Conservation (phyloP, 495 filamentous ascomycete species). For the Tirmania nivea region DNA sequence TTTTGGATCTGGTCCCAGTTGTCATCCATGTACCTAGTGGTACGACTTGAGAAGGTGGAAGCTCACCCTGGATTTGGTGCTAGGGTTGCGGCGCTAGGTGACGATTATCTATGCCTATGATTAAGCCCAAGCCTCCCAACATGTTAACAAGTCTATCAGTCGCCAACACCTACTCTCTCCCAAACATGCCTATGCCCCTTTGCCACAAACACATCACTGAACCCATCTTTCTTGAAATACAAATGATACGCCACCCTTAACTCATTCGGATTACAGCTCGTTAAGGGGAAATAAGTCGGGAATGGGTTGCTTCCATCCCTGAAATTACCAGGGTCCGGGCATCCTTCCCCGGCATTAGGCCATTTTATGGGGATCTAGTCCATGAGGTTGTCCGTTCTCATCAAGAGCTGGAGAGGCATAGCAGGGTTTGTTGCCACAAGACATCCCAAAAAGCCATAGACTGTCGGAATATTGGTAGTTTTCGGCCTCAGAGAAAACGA, state of each 20-base stretch:
- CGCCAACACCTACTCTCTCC: too few species aligned
- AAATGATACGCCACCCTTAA: slow-evolving; percentile 6
- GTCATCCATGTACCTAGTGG: slow-evolving; percentile 13
- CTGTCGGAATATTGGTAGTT: too few species aligned
- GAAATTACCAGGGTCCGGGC: too few species aligned
- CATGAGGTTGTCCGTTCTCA: too few species aligned
- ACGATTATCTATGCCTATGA: slow-evolving; percentile 5
- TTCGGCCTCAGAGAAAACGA: too few species aligned
- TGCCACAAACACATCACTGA: slow-evolving; percentile 4
- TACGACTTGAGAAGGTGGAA: slow-evolving; percentile 10
- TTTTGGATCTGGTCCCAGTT: slow-evolving; percentile 7
- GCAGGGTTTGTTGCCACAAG: too few species aligned
- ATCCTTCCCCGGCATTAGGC: too few species aligned
- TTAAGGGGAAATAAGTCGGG: not conserved
- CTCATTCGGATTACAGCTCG: not conserved
- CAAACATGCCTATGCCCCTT: slow-evolving; percentile 14
- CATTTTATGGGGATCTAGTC: too few species aligned
- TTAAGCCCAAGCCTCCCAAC: slow-evolving; percentile 4
- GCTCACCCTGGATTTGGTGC: slow-evolving; percentile 5
- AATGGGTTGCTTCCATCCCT: too few species aligned
- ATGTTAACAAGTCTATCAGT: not conserved
- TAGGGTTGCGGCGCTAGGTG: slow-evolving; percentile 9
- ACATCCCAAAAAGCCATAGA: too few species aligned
- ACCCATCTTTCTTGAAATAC: slow-evolving; percentile 14
- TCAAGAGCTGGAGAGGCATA: too few species aligned